A percentile compares a stretch with the other conserved stretches of the same genome.
Evolutionary conservation across 2,329 filamentous ascomycete genomes (phyloP).

Genomic region (Fusarium annulatum): DNA sequence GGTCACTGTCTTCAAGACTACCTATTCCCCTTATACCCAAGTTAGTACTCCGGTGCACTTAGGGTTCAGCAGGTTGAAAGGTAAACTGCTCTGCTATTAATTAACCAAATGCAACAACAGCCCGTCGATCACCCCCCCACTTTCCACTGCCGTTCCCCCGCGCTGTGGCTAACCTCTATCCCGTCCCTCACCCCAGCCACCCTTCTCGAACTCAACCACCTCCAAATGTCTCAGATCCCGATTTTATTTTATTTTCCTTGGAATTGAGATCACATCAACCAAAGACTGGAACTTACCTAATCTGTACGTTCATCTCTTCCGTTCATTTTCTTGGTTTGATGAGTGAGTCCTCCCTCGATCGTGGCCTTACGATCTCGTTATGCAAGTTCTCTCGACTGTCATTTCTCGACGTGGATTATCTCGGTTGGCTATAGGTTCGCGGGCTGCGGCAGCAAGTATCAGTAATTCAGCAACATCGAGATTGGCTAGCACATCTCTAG

Average conservation of each 20-base stretch:
- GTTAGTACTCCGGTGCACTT: neutral
- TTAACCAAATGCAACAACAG: slow-evolving; percentile 8
- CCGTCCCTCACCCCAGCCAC: neutral
- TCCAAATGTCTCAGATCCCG: slow-evolving; percentile 27
- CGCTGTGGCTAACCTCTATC: slow-evolving; percentile 12
- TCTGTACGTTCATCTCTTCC: neutral
- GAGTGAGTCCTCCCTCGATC: neutral
- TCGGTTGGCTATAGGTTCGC: slow-evolving; percentile 24
- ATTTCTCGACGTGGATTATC: slow-evolving; percentile 34
- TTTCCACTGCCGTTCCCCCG: slow-evolving; percentile 24
- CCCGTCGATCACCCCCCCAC: slow-evolving; percentile 17
- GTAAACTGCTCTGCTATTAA: slow-evolving; percentile 9
- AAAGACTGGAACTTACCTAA: neutral
- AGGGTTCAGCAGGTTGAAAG: neutral
- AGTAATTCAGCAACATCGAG: neutral
- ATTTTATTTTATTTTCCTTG: neutral
- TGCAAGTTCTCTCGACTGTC: slow-evolving; percentile 21
- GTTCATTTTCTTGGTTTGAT: neutral
- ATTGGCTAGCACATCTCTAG: neutral
- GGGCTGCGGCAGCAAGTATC: slow-evolving; percentile 12
- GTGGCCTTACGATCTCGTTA: slow-evolving; percentile 1
- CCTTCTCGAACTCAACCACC: slow-evolving; percentile 11
- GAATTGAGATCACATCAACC: neutral
- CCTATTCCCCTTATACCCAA: too few species aligned
- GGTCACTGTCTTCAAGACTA: neutral